Percentiles rank a stretch among this genome's conserved stretches.
These are phyloP conservation scores for Bruguiera sexangula DNA, from an alignment of 345 rosid species.

Conservation along the genomic window DNA sequence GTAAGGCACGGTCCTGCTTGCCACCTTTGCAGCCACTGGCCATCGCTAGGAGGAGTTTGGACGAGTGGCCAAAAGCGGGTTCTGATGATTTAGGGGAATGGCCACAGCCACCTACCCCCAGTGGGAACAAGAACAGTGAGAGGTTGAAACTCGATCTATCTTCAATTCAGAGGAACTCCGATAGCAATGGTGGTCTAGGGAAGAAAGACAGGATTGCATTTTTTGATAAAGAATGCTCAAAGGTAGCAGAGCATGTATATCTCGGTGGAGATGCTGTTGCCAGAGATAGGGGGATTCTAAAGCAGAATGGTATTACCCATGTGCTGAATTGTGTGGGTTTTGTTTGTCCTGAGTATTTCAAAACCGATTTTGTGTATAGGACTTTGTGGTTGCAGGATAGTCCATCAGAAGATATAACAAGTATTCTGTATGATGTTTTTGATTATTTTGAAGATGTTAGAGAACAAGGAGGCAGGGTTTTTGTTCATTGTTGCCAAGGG, in stretches of 20 bases:
- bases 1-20: conserved; percentile 83
- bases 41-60: conserved; percentile 85
- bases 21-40: conserved; percentile 95
- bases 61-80: conserved; percentile 98
- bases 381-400: conserved; percentile 98
- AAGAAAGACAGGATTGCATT: conserved; percentile 93
- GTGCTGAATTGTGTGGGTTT: conserved; percentile 94
- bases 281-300: conserved; percentile 68
- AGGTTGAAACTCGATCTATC: conserved; percentile 92
- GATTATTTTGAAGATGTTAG: conserved; percentile 99
- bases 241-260: conserved; percentile 90
- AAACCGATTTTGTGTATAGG: conserved; percentile 79
- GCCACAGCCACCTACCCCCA: conserved; percentile 88
- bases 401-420: conserved; percentile 97
- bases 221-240: conserved; percentile 95
- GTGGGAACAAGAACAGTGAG: conserved; percentile 76
- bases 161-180: conserved; percentile 60
- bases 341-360: conserved; percentile 96
- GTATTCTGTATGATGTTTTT: conserved; percentile 94
- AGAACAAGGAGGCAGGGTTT: conserved; percentile 81
- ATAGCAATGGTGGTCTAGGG: conserved; percentile 64
- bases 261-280: conserved; percentile 99
- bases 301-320: conserved; percentile 86
- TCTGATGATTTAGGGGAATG: conserved; percentile 96
- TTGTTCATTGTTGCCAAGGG: conserved; percentile 98